Percentiles rank a stretch among this genome's conserved stretches.
Conservation (phyloP, 2,329 filamentous ascomycete species). For the Niveomyces coronatus region DNA sequence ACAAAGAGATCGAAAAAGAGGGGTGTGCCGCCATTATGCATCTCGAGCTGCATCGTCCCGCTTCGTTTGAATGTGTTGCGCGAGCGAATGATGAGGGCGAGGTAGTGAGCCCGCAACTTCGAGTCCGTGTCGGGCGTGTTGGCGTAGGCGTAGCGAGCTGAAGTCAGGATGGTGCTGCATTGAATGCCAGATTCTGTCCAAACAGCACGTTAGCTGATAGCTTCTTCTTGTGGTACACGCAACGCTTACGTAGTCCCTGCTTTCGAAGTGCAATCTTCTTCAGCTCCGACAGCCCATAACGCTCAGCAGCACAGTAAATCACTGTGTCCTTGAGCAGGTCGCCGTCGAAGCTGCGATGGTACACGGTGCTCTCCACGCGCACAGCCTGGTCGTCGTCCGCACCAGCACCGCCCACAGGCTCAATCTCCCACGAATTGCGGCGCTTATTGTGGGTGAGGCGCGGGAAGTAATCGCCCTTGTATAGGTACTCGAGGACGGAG, state of each 20-base stretch:
- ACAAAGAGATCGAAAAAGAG: conserved; percentile 93
- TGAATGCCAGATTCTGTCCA: conserved; percentile 65
- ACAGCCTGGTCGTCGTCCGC: conserved; percentile 32
- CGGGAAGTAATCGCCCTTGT: conserved; percentile 90
- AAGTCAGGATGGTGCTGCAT: conserved; percentile 74
- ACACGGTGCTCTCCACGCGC: conserved; percentile 56
- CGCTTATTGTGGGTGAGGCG: conserved; percentile 74
- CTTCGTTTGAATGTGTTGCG: conserved; percentile 84
- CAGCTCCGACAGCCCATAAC: conserved; percentile 72
- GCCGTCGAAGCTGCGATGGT: conserved; percentile 52
- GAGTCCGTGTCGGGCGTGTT: conserved; percentile 85
- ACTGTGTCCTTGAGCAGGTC: conserved; percentile 79
- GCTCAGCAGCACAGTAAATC: conserved; percentile 81
- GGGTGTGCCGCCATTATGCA: conserved; percentile 72
- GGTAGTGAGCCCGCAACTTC: conserved; percentile 83
- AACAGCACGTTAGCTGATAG: conserved; percentile 2
- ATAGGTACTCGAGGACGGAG: conserved; percentile 80
- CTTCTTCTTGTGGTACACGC: no score
- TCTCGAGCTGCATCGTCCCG: conserved; percentile 91
- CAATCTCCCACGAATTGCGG: conserved; percentile 72
- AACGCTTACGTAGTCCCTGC: conserved; percentile 71
- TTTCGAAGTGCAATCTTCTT: conserved; percentile 80
- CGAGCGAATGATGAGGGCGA: conserved; percentile 83
- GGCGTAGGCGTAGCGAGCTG: conserved; percentile 81
- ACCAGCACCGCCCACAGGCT: no score